Base-by-base conservation (phyloP, 2,329 filamentous ascomycete genomes). In the Penicillium psychrosexuale region DNA sequence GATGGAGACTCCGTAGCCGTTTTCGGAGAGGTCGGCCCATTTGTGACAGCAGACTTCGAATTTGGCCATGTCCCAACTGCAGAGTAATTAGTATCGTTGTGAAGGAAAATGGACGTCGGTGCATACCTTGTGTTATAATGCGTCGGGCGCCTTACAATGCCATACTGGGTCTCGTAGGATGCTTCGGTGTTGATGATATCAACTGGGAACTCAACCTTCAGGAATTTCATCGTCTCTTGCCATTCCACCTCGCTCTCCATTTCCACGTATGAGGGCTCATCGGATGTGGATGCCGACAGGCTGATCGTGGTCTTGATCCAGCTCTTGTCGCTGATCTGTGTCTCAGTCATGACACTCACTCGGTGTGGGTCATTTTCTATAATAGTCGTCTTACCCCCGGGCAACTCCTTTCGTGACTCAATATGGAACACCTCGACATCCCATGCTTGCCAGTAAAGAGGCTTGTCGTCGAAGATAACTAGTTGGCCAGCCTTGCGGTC, bases 171-270 rank as follows among this genome's bases (percentile, higher is more conserved):
- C 74, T 99, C 94, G 72, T 99, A 99, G 12, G 86, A 90, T 31
- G 94, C 94, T 74, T 97, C 91, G 0, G 88, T 96, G 74, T 93
- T 97, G 63, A 86, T 84, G 60, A 97, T 82, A 66, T 95, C 88
- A 59, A 97, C 92, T 0, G 94, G 93, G 76, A 99, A 99, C 72
- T 99, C 94, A 47, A 97, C 93, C 80, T 99, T 99, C 69, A 99
- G 83, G 80, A 97, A 97, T 70, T 94, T 96, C 88, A 94, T 97
- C 12, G 85, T 91, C 74, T 99, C 94, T 63, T 88, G 89, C 94
- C 94, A 99, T 69, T 97, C 90, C n/a, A 97, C 90, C 63, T 95
- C 90, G 47, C 87, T 88, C 38, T 85, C 82, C 60, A 93, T 86
- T 61, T 95, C 89, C 15, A 97, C 82, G 61, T 85, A 86, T 0